Conservation (phyloP, 2,329 filamentous ascomycete species). For the Xylariaceae sp. region DNA sequence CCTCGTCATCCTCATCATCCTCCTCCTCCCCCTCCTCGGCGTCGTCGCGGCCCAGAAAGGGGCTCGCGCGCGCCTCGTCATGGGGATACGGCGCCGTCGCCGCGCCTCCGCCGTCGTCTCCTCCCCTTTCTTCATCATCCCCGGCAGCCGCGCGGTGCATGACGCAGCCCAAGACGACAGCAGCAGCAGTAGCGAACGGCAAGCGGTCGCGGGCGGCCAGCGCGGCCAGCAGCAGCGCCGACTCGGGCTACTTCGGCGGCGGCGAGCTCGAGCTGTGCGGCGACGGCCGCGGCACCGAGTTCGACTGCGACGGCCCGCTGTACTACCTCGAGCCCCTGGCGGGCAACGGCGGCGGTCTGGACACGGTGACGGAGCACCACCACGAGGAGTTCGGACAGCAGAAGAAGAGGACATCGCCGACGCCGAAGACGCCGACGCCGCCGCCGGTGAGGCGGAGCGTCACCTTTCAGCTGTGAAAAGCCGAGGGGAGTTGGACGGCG, state of each 20-base stretch:
- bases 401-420: conserved; percentile 2
- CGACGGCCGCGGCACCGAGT: not conserved
- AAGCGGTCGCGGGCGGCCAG: not conserved
- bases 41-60: too few relatives aligned
- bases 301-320: not conserved
- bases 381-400: not conserved
- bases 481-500: not conserved
- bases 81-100: too few relatives aligned
- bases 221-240: not conserved
- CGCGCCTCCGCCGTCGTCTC: too few relatives aligned
- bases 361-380: conserved; percentile 8
- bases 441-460: conserved; percentile 9
- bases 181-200: not conserved
- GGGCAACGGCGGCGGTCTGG: conserved; percentile 1
- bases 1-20: too few relatives aligned
- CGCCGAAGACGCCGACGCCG: not conserved
- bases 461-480: conserved; percentile 9
- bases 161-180: not conserved
- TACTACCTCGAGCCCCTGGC: conserved; percentile 1
- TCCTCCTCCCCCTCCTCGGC: too few relatives aligned
- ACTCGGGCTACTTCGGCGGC: not conserved
- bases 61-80: too few relatives aligned
- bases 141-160: not conserved
- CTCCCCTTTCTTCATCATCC: too few relatives aligned
- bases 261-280: too few relatives aligned